Conservation (phyloP, 2,329 filamentous ascomycete species). For the Sporothrix euskadiensis region DNA sequence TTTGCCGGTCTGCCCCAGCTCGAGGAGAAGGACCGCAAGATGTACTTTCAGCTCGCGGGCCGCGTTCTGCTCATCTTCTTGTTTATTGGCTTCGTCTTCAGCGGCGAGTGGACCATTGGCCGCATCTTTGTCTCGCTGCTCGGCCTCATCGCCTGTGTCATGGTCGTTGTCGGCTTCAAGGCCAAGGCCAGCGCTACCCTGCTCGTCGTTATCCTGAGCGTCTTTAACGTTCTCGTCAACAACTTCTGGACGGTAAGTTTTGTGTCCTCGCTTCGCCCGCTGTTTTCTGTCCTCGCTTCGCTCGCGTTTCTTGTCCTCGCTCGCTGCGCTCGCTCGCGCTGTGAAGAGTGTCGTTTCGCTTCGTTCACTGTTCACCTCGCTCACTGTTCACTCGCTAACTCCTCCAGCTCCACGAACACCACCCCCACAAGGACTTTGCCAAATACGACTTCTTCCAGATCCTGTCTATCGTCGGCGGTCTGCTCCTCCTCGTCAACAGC, state of each 20-base stretch:
- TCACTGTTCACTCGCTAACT: conserved; percentile 35
- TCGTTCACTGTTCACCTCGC: not conserved
- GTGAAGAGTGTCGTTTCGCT: not conserved
- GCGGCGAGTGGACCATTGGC: conserved; percentile 88
- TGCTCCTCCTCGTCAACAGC: conserved; percentile 96
- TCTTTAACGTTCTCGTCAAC: conserved; percentile 97
- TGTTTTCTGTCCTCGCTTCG: not conserved
- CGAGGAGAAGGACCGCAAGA: conserved; percentile 99
- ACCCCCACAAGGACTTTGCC: conserved; percentile 99
- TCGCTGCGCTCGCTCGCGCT: not conserved
- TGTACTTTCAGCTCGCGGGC: conserved; percentile 99
- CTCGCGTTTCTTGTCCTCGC: not conserved
- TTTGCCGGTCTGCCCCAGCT: conserved; percentile 91
- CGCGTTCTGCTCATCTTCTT: conserved; percentile 96
- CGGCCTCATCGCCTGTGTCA: conserved; percentile 88
- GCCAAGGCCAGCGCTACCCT: conserved; percentile 98
- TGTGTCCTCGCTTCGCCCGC: conserved; percentile 1
- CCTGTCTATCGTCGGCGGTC: conserved; percentile 93
- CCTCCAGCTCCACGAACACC: conserved; percentile 83
- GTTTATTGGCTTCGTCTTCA: conserved; percentile 95
- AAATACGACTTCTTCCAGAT: conserved; percentile 99
- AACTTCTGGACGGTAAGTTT: conserved; percentile 97
- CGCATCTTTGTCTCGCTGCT: conserved; percentile 80
- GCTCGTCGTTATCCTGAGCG: conserved; percentile 88
- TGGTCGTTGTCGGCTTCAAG: conserved; percentile 99